Evolutionary conservation across 495 filamentous ascomycete genomes (phyloP).

Genomic region (Cenococcum geophilum): DNA sequence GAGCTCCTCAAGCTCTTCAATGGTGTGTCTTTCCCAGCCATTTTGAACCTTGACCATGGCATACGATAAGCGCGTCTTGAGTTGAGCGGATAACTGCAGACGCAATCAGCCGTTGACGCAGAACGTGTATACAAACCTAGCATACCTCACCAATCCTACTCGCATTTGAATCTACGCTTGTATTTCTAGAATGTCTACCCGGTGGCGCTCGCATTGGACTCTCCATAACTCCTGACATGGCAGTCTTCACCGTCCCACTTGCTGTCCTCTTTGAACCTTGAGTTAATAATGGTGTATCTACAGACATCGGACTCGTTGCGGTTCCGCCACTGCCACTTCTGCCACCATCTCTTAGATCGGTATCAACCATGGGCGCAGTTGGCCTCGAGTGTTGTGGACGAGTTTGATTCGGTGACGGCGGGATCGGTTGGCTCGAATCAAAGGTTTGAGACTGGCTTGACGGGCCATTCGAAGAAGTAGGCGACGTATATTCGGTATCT

Average conservation of each 20-base stretch:
- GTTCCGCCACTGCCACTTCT: slow-evolving; percentile 19
- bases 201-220: background rate
- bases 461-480: slow-evolving; percentile 15
- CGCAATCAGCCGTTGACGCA: slow-evolving; percentile 16
- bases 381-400: slow-evolving; percentile 14
- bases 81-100: slow-evolving; percentile 62
- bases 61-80: slow-evolving; percentile 76
- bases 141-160: slow-evolving; percentile 71
- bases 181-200: slow-evolving; percentile 59
- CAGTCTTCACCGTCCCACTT: slow-evolving; percentile 21
- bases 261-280: slow-evolving; percentile 29
- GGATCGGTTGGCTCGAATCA: slow-evolving; percentile 8
- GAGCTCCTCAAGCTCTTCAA: slow-evolving; percentile 64
- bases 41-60: slow-evolving; percentile 87
- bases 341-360: slow-evolving; percentile 9
- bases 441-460: slow-evolving; percentile 21
- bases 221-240: slow-evolving; percentile 1
- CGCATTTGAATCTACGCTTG: slow-evolving; percentile 54
- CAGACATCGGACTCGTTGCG: slow-evolving; percentile 25
- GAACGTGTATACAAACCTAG: slow-evolving; percentile 26
- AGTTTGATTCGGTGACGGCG: slow-evolving; percentile 11
- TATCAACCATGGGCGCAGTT: slow-evolving; percentile 17
- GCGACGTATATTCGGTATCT: slow-evolving; percentile 25
- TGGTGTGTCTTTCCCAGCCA: slow-evolving; percentile 65
- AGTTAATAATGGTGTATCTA: slow-evolving; percentile 19